Base-by-base conservation (phyloP, 2,329 filamentous ascomycete genomes). In the Sarocladium brachiariae region DNA sequence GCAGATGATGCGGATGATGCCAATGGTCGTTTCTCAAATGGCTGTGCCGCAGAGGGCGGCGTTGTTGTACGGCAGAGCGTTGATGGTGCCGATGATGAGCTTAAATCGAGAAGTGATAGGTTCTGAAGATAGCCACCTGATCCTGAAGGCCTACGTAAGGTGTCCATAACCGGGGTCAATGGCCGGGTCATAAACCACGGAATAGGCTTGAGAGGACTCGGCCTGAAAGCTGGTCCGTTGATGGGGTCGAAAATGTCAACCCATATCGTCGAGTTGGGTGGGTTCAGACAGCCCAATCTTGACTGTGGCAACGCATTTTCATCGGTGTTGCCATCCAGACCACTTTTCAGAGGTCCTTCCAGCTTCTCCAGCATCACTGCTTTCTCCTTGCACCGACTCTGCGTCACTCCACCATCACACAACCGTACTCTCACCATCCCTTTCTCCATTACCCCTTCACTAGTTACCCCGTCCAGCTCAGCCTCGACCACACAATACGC, bases 161-260 rank as follows among this genome's bases (percentile, higher is more conserved):
- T 18, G 21, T 50, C 51, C 35, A 14, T 37, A 8, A 37, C 56
- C 9, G 58, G 52, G 14, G 49, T 58, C 13, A 59, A 57, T 2
- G 53, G 60, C 4, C 41, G 56, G 41, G 65, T 67, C 71, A 77
- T 77, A 60, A 71, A 74, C 13, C 56, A 52, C 0, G 77, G 77
- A 10, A 80, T 69, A 1, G 76, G 74, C 53, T 80, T 81, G 10
- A 74, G 67, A 3, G 66, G 70, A 49, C 68, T 70, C 2, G 75
- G 73, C 53, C 64, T 67, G 57, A 80, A 80, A 2, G 71, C 65
- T 3, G 66, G 63, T 9, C 68, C 62, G 13, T 72, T 68, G 10
- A 79, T 53, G 0, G 78, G 77, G 53, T 81, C 71, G 24, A 64
- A 62, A 4, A 77, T 69, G 30, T 74, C 71, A 6, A 80, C 69